These are phyloP conservation scores for Vicia sativa DNA, from an alignment of 306 rosid species.

Conservation along the genomic window DNA sequence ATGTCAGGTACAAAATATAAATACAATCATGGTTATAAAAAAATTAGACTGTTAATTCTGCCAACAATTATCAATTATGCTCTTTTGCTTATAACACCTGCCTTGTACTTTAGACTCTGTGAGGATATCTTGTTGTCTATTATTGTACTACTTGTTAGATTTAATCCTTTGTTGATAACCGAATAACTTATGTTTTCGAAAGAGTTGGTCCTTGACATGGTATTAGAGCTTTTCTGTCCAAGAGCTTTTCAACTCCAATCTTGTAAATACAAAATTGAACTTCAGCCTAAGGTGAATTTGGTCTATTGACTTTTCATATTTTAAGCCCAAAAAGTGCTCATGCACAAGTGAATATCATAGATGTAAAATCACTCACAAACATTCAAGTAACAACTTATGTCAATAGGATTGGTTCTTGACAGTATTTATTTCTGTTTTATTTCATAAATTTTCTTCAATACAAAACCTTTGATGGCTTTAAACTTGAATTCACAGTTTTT, in stretches of 20 bases:
- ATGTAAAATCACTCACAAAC: neutral
- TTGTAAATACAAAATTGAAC: neutral
- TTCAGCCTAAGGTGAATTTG: neutral
- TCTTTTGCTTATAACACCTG: neutral
- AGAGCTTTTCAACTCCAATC: neutral
- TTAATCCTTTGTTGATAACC: neutral
- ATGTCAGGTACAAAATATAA: neutral
- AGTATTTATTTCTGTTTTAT: neutral
- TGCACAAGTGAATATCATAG: neutral
- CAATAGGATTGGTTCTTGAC: neutral
- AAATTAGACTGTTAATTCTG: neutral
- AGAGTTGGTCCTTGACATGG: neutral
- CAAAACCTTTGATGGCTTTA: conserved; percentile 22
- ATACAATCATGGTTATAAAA: no score
- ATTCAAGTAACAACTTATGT: neutral
- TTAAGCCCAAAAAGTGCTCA: neutral
- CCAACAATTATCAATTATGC: neutral
- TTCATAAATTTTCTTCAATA: neutral
- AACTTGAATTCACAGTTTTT: conserved; percentile 32
- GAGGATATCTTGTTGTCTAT: neutral
- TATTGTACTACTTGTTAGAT: neutral
- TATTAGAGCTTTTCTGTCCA: neutral
- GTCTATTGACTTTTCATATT: neutral
- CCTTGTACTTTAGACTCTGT: neutral
- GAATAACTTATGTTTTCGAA: neutral